Conservation (phyloP, 257 asterid genomes). For the Nicotiana sylvestris region DNA sequence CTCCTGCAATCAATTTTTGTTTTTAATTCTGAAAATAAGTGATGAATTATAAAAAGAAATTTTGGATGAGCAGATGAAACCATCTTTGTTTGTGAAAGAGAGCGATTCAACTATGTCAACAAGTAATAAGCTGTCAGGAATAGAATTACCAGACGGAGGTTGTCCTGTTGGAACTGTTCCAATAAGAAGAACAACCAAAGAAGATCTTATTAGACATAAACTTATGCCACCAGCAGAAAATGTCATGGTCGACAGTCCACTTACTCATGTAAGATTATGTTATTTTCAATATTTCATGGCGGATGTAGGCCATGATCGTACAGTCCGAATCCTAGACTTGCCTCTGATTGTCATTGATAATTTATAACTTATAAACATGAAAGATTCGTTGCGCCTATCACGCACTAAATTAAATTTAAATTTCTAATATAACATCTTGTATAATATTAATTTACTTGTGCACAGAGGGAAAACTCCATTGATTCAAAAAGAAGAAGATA, state of each 20-base stretch:
- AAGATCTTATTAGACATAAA: neutral
- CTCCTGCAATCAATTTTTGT: neutral
- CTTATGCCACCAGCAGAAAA: neutral
- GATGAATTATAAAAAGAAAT: neutral
- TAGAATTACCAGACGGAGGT: neutral
- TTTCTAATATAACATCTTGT: neutral
- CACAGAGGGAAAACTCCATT: neutral
- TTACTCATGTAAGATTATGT: neutral
- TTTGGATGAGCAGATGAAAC: conserved; percentile 1
- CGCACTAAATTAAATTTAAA: neutral
- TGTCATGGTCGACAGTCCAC: neutral
- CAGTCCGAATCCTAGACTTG: too few relatives aligned
- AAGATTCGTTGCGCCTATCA: neutral
- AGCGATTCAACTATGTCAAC: neutral
- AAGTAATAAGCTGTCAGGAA: neutral
- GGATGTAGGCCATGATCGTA: too few relatives aligned
- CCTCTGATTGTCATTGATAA: neutral
- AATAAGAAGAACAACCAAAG: neutral
- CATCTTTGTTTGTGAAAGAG: neutral
- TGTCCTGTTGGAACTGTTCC: neutral
- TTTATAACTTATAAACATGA: neutral
- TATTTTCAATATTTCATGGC: too few relatives aligned
- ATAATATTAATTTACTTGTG: neutral
- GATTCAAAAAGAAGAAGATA: neutral
- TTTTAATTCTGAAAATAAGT: neutral